These are phyloP conservation scores for Penicillium thymicola DNA, from an alignment of 2,329 filamentous ascomycete species.

Conservation along the genomic window DNA sequence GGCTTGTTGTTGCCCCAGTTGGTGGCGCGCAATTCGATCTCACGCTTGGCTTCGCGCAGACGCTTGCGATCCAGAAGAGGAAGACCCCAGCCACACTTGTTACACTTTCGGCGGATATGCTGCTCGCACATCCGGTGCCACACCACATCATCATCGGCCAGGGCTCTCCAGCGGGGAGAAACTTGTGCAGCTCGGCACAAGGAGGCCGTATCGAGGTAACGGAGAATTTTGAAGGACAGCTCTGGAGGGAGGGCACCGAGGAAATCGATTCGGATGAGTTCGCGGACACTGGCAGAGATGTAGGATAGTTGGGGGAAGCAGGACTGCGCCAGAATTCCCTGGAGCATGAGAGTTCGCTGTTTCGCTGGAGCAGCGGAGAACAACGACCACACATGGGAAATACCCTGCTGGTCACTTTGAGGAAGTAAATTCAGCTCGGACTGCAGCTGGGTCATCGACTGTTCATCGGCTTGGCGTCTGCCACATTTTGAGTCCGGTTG, in stretches of 20 bases:
- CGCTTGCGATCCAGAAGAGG: constrained; percentile 86
- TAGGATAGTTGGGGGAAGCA: constrained; percentile 96
- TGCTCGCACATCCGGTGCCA: constrained; percentile 99
- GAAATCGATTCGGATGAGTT: constrained; percentile 97
- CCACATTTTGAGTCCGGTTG: constrained; percentile 84
- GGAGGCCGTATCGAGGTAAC: constrained; percentile 87
- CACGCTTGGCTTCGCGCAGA: constrained; percentile 79
- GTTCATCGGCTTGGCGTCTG: constrained; percentile 85
- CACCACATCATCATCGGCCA: constrained; percentile 96
- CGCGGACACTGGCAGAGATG: constrained; percentile 83
- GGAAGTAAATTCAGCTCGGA: constrained; percentile 81
- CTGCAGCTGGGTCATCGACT: constrained; percentile 93
- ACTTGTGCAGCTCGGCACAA: constrained; percentile 96
- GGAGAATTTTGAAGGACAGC: constrained; percentile 88
- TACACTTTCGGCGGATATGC: constrained; percentile 90
- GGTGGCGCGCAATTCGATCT: constrained; percentile 69
- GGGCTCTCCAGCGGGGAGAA: constrained; percentile 76
- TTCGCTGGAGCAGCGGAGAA: constrained; percentile 94
- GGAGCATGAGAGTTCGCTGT: constrained; percentile 92
- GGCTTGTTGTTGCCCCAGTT: constrained; percentile 56
- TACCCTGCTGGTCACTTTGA: constrained; percentile 84
- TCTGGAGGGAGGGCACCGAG: constrained; percentile 83
- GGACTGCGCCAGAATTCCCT: constrained; percentile 92
- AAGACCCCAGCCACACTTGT: constrained; percentile 92
- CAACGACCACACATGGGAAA: constrained; percentile 95